These are phyloP conservation scores for Salvia rosmarinus DNA, from an alignment of 257 asterid genomes.

Conservation along the genomic window DNA sequence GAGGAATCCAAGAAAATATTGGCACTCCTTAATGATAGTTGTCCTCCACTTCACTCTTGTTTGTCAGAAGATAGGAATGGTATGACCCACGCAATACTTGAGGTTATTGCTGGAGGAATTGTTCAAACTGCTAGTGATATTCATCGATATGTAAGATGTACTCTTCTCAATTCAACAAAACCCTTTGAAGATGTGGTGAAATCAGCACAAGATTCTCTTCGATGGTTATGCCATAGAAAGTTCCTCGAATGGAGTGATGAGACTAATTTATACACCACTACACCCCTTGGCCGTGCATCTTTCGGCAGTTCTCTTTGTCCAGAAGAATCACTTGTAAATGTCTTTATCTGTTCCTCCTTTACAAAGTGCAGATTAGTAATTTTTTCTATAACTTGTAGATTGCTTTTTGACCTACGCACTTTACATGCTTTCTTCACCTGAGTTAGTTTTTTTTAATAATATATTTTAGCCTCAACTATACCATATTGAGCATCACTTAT, in stretches of 20 bases:
- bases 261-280: constrained; percentile 82
- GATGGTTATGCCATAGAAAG: constrained; percentile 90
- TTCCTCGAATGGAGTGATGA: constrained; percentile 93
- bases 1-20: constrained; percentile 80
- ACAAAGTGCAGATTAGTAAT: neutral
- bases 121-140: constrained; percentile 95
- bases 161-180: constrained; percentile 92
- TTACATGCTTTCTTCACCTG: constrained; percentile 5
- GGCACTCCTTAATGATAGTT: constrained; percentile 76
- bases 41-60: constrained; percentile 95
- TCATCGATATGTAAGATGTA: constrained; percentile 93
- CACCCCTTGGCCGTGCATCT: constrained; percentile 98
- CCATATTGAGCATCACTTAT: constrained; percentile 8
- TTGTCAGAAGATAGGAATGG: constrained; percentile 98
- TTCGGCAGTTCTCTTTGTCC: constrained; percentile 98
- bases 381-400: constrained; percentile 28
- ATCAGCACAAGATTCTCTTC: constrained; percentile 97
- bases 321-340: constrained; percentile 89
- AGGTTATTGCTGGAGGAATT: constrained; percentile 98
- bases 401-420: constrained; percentile 29
- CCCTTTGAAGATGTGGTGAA: constrained; percentile 97
- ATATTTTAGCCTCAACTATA: constrained; percentile 23
- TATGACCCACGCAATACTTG: constrained; percentile 97
- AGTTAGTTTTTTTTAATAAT: neutral
- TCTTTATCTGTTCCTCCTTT: constrained; percentile 25